Percentiles rank a stretch among this genome's conserved stretches.
These are phyloP conservation scores for Tylopilus subfusipes DNA, from an alignment of 768 basidiomycete species.

Conservation along the genomic window DNA sequence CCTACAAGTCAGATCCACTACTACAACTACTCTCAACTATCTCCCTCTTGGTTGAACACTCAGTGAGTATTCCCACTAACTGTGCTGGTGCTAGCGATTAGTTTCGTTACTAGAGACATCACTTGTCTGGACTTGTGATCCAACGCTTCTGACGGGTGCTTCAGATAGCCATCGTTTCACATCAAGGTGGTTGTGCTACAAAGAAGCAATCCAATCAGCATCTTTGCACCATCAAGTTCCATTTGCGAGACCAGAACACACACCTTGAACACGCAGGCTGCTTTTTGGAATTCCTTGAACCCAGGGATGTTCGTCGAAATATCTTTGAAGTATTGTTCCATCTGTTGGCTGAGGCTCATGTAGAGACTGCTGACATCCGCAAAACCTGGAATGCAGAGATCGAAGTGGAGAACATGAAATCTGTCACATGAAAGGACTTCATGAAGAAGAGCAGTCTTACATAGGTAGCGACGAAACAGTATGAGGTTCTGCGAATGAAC, in stretches of 20 bases:
- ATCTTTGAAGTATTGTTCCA: conserved; percentile 75
- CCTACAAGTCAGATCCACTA: too few relatives aligned
- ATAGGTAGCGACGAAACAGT: background rate
- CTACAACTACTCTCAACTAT: too few relatives aligned
- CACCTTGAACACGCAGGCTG: conserved; percentile 80
- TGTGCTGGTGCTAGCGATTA: too few relatives aligned
- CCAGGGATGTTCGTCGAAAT: conserved; percentile 59
- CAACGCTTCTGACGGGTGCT: too few relatives aligned
- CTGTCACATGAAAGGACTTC: conserved; percentile 66
- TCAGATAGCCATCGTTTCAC: conserved; percentile 65
- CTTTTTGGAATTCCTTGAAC: too few relatives aligned
- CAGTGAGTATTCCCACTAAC: too few relatives aligned
- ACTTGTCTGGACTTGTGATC: conserved; percentile 61
- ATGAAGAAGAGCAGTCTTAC: conserved; percentile 72
- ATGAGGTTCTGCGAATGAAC: conserved; percentile 2
- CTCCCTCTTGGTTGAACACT: too few relatives aligned
- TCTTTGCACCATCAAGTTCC: background rate
- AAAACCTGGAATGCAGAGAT: conserved; percentile 80
- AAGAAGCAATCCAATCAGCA: background rate
- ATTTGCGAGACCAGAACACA: background rate
- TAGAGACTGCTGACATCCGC: too few relatives aligned
- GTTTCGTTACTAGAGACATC: conserved; percentile 84
- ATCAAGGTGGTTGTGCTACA: conserved; percentile 70
- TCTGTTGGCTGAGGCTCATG: too few relatives aligned
- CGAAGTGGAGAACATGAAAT: too few relatives aligned